phyloP scores from a whole-genome alignment of 176 grass and related monocot genomes.

The Lolium multiflorum region DNA sequence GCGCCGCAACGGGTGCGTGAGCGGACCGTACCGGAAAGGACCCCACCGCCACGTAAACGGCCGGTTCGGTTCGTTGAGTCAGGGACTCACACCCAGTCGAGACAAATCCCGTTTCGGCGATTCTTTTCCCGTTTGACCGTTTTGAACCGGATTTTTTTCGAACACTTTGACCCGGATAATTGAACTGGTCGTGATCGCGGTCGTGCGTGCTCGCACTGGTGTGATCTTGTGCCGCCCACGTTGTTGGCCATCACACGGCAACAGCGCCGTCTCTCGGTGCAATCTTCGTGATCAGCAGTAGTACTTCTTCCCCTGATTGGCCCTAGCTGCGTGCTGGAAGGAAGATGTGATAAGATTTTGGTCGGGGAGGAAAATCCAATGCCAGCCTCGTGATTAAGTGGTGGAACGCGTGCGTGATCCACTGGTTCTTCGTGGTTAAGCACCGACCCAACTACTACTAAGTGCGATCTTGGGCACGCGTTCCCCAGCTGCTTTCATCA shows the following conservation, averaged over 20 bases:
- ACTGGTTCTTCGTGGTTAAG: slow-evolving; percentile 32
- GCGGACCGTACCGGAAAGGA: not conserved
- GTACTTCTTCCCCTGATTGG: not conserved
- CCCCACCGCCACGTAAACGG: not conserved
- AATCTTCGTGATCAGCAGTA: slow-evolving; percentile 7
- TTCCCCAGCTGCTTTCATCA: not conserved
- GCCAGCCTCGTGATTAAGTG: not conserved
- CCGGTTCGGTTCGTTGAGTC: not conserved
- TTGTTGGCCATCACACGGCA: not conserved
- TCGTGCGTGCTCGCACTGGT: not conserved
- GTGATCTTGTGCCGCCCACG: slow-evolving; percentile 16
- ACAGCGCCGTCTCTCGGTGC: not conserved
- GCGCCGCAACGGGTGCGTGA: slow-evolving; percentile 36
- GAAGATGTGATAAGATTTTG: slow-evolving; percentile 29
- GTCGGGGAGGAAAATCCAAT: not conserved
- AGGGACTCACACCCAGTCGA: not conserved
- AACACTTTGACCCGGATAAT: not conserved
- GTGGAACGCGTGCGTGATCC: not conserved
- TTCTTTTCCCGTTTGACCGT: not conserved
- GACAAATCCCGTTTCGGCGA: not conserved
- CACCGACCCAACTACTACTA: slow-evolving; percentile 49
- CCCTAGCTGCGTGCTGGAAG: slow-evolving; percentile 3
- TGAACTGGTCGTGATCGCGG: slow-evolving; percentile 1
- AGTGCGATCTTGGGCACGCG: not conserved
- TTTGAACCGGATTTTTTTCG: not conserved